Evolutionary conservation across 2,329 filamentous ascomycete species (phyloP).

Genomic region (Colletotrichum higginsianum): DNA sequence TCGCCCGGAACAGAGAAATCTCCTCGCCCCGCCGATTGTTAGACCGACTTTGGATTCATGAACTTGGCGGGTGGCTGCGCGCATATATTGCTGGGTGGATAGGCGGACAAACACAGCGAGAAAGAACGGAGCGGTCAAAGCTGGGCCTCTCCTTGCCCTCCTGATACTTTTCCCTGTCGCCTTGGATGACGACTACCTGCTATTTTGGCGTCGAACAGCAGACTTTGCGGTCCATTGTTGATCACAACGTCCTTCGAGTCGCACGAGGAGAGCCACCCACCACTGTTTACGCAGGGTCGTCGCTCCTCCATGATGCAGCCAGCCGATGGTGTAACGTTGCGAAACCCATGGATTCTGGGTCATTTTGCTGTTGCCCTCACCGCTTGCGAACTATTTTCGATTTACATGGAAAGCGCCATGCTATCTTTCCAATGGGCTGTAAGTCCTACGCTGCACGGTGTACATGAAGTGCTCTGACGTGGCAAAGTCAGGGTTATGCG

Average conservation of each 20-base stretch:
- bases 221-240: not conserved
- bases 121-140: constrained; percentile 5
- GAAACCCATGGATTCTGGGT: not conserved
- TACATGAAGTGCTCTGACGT: constrained; percentile 6
- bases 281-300: constrained; percentile 21
- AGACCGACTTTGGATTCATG: constrained; percentile 4
- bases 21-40: too few species aligned
- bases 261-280: constrained; percentile 5
- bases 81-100: not conserved
- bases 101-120: too few species aligned
- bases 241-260: constrained; percentile 2
- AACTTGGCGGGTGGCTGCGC: constrained; percentile 20
- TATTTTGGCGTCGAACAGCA: not conserved
- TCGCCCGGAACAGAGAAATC: not conserved
- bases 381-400: constrained; percentile 13
- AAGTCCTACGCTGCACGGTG: constrained; percentile 10
- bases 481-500: not conserved
- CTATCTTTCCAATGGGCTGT: not conserved
- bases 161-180: not conserved
- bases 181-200: not conserved
- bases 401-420: not conserved
- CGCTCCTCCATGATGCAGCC: constrained; percentile 24
- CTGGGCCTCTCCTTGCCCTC: not conserved
- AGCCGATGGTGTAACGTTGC: constrained; percentile 14
- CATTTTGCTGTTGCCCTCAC: constrained; percentile 5